Conservation (phyloP, 2,329 filamentous ascomycete species). For the Trichoderma afroharzianum region DNA sequence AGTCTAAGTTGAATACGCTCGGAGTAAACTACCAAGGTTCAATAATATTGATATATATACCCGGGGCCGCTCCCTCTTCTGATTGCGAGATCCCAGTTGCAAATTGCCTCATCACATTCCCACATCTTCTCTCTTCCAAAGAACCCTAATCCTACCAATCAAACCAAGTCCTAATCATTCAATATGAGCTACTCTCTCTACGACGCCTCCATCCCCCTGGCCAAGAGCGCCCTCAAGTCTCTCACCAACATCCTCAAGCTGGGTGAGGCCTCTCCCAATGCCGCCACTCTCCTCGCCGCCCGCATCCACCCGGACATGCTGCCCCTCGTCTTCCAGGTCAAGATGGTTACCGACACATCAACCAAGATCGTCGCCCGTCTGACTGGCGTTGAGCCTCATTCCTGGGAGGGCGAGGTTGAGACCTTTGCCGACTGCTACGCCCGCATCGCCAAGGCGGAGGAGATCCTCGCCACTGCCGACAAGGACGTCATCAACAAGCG, state of each 20-base stretch:
- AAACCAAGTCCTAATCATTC: neutral
- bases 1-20: no score
- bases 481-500: slow-evolving; percentile 32
- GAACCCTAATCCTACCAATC: neutral
- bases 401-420: slow-evolving; percentile 28
- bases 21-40: neutral
- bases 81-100: neutral
- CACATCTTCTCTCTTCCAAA: neutral
- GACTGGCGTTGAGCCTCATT: slow-evolving; percentile 29
- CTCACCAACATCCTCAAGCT: slow-evolving; percentile 36
- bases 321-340: slow-evolving; percentile 40
- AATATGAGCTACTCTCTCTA: slow-evolving; percentile 41
- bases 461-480: slow-evolving; percentile 33
- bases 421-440: slow-evolving; percentile 34
- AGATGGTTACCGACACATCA: slow-evolving; percentile 29
- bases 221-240: slow-evolving; percentile 31
- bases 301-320: slow-evolving; percentile 42
- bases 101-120: neutral
- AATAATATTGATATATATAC: neutral
- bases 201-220: slow-evolving; percentile 35
- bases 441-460: slow-evolving; percentile 32
- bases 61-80: neutral
- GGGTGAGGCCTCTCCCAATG: slow-evolving; percentile 32
- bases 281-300: slow-evolving; percentile 30
- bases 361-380: slow-evolving; percentile 34